Base-by-base conservation (phyloP, 768 basidiomycete genomes). In the Candolleomyces efflorescens region DNA sequence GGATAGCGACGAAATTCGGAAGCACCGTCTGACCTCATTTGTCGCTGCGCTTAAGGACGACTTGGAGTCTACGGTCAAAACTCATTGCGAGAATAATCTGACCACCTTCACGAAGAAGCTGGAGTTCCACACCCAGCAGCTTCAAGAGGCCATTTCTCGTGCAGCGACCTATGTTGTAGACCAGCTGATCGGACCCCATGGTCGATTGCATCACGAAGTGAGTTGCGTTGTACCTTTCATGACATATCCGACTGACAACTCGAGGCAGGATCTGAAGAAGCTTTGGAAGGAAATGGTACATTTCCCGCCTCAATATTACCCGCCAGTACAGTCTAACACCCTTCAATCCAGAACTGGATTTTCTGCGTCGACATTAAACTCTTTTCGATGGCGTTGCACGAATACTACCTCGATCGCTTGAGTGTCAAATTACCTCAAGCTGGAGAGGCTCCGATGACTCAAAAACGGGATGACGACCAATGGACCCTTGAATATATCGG, bases 351-450 rank as follows among this genome's bases (percentile, higher is more conserved):
- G 41, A 61, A 63, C 44, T 68, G 67, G 67, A 62, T 64, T 26
- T 68, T 68, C 53, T 68, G 67, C 32, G 60, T 68, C 39, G 65
- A 68, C 26, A 63, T 59, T 24, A 64, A 62, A 22, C 43, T 59
- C 10, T 68, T 67, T 48, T 53, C 61, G 6, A 63, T 54, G 24
- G 63, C 63, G 2, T 44, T 68, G 6, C 59, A 62, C 45, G 63
- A 68, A 48, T 64, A 64, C 50, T 65, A 65, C 27, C 56, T 68
- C 15, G 65, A 68, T 26, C 56, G 57, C 18, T 68, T 45, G 39
- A 26, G 20, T 18, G 5, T 36, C 36, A 46, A 54, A 20, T n/a
- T 45, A 27, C 20, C 38, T 24, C 18, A 32, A 51, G 27, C 23
- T 36, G 23, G 17, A 3, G 48, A 15, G 1, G 41, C 39, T 22